Conservation (phyloP, 2,329 filamentous ascomycete genomes). For the Penicillium sp. region DNA sequence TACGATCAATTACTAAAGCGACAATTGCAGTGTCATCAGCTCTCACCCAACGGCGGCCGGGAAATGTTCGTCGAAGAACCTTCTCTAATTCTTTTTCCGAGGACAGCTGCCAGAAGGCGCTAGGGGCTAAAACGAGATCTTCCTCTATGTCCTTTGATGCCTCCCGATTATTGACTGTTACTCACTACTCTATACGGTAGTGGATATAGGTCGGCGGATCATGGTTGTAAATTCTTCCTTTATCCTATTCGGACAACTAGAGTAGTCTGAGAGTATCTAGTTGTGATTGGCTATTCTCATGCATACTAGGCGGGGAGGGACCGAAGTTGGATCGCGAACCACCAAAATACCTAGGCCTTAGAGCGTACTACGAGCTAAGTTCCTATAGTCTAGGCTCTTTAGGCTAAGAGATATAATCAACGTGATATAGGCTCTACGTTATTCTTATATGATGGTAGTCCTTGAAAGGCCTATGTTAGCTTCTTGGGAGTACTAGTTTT, state of each 20-base stretch:
- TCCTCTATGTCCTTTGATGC: constrained; percentile 16
- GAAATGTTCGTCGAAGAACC: constrained; percentile 10
- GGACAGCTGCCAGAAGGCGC: constrained; percentile 11
- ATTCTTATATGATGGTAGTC: background rate
- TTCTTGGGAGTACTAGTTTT: background rate
- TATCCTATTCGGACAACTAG: constrained; percentile 1
- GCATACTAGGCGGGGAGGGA: background rate
- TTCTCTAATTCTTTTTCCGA: constrained; percentile 14
- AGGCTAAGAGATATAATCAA: background rate
- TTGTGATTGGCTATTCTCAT: constrained; percentile 1
- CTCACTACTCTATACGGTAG: constrained; percentile 29
- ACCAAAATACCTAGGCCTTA: background rate
- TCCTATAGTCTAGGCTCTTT: background rate
- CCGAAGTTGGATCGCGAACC: constrained; percentile 1
- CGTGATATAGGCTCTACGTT: background rate
- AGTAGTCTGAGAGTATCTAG: constrained; percentile 3
- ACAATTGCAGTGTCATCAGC: constrained; percentile 14
- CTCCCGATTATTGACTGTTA: constrained; percentile 13
- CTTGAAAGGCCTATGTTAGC: background rate
- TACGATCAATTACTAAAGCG: constrained; percentile 26
- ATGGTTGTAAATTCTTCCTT: background rate
- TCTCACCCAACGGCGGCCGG: constrained; percentile 5
- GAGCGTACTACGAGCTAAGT: background rate
- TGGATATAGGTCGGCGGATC: constrained; percentile 11
- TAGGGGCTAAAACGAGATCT: constrained; percentile 15